Conservation (phyloP, 768 basidiomycete species). For the Collybia sp. region DNA sequence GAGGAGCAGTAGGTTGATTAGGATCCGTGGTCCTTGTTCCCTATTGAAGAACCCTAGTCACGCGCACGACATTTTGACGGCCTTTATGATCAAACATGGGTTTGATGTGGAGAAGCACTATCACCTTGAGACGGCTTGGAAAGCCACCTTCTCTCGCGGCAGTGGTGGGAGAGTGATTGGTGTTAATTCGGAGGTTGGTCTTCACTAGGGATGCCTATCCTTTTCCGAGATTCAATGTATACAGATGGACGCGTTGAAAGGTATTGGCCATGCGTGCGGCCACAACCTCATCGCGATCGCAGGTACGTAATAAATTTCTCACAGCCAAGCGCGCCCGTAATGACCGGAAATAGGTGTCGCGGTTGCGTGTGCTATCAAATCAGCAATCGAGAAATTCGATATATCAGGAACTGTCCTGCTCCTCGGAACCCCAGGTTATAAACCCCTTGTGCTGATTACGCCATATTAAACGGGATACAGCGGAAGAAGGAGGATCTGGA, state of each 20-base stretch:
- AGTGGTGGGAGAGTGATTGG: constrained; percentile 68
- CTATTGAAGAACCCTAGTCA: constrained; percentile 33
- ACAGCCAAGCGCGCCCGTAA: background rate
- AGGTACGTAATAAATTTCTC: constrained; percentile 16
- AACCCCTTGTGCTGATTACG: background rate
- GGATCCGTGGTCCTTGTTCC: constrained; percentile 1
- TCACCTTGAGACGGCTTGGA: constrained; percentile 71
- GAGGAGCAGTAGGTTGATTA: constrained; percentile 52
- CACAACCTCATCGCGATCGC: constrained; percentile 80
- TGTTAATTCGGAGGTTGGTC: constrained; percentile 68
- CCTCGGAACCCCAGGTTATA: constrained; percentile 71
- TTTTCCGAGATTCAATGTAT: background rate
- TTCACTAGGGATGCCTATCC: constrained; percentile 2
- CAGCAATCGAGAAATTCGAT: constrained; percentile 53
- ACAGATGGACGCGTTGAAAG: constrained; percentile 60
- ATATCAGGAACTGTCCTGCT: constrained; percentile 67
- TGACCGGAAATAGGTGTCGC: constrained; percentile 48
- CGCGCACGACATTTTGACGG: constrained; percentile 67
- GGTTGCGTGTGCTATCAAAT: constrained; percentile 64
- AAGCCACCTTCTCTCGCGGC: constrained; percentile 61
- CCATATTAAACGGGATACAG: constrained; percentile 27
- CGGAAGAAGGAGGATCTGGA: constrained; percentile 76
- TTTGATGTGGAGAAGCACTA: constrained; percentile 61
- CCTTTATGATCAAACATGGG: constrained; percentile 61
- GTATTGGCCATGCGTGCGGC: constrained; percentile 72